Evolutionary conservation across 2,329 filamentous ascomycete genomes (phyloP), one percentile per base, ranked within the genome.

Genomic region (Claviceps sp.): DNA sequence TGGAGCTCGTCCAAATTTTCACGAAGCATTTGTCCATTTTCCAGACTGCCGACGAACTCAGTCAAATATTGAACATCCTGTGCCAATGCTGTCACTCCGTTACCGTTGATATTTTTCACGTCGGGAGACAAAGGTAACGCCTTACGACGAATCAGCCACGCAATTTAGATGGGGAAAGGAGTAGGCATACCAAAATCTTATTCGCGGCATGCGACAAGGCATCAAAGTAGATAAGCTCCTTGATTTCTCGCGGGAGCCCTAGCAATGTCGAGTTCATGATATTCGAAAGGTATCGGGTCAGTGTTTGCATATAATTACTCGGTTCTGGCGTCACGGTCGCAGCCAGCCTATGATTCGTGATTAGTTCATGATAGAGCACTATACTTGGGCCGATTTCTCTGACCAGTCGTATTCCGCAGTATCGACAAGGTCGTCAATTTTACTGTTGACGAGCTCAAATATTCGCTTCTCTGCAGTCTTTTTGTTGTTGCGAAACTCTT

Each of bases 381-480:
- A 30, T 7, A 24, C 9, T 14, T 1, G 11, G 34, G 5, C 2
- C 57, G 70, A 51, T 69, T 16, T 34, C 38, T 24, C 52, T 45
- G 8, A 82, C 85, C 93, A 98, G 66, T 97, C 89, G 64, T 98
- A 98, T 68, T 98, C 93, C 36, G 93, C 91, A 0, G 90, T 97
- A 61, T 96, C 91, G 51, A 98, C 87, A 11, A 98, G 78, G 64
- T 98, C 93, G 63, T 97, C 91, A 60, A 98, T 97, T 72, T 98
- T 98, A 53, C 87, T 94, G 70, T 98, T 97, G 56, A 98, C 93
- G 0, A 98, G 78, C 69, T 98, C 94, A 63, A 98, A 98, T 53
- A 98, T 97, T 37, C 94, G 85, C 70, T 96, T 95, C 64, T 96
- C 91, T 0, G 93, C 93, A 1, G 86, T 89, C 71, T 97, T 96